Evolutionary conservation across 768 basidiomycete genomes (phyloP), one percentile per base, ranked within the genome.

Genomic region (Neoboletus brunneissimus): DNA sequence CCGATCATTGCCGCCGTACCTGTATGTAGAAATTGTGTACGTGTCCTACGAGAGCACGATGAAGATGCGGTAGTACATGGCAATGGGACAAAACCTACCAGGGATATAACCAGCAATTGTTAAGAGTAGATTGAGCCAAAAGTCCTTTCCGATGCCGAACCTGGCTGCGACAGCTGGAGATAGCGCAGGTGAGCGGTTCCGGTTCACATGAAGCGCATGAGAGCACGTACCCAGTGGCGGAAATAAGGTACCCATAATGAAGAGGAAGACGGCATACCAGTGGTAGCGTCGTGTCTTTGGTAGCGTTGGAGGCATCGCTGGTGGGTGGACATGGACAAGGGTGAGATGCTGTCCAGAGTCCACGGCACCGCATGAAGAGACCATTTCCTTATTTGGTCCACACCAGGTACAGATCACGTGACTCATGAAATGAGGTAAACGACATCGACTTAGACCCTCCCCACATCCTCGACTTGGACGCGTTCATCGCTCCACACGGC

Each of bases 21-120:
- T 91, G 90, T 56, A 94, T 91, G 76, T 94, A 94, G 69, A 94
- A 94, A 63, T 96, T 97, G 75, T 98, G 95, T 52, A 75, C 85
- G 69, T 98, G 94, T 22, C 92, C 91, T 87, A 68, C 12, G 35
- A 43, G 57, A 38, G 43, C 50, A 51, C 12, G 51, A 51, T 68
- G 31, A 62, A 50, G 51, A 20, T 22, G 18, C 15, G 31, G 38
- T 4, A 31, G 32, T 5, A 10, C 18, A 55, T 34, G 53, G n/a
- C 6, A 15, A 48, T 16, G 23, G 37, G 25, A 20, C 2, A 51
- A 20, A 41, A 60, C 77, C 11, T 46, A 89, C 91, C 91, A 51
- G 91, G 91, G 63, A 94, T 89, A 70, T 96, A 97, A 12, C 94
- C 94, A 68, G 85, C 87, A 52, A 98, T 81, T n/a, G 91, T 94